Base-by-base conservation (phyloP, 306 rosid genomes). In the Dryas octopetala region DNA sequence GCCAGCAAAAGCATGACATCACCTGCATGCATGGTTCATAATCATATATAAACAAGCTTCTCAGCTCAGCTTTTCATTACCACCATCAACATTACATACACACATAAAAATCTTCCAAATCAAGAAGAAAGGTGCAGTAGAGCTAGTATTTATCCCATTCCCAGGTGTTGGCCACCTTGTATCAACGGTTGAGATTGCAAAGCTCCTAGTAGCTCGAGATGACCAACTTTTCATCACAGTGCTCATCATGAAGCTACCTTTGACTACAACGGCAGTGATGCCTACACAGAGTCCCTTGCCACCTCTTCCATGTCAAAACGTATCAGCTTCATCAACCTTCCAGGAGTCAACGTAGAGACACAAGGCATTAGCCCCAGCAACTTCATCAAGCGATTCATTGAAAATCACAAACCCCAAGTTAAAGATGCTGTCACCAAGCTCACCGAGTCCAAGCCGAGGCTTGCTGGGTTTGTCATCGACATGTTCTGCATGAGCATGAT, bases 401-500 rank as follows among this genome's bases (percentile, higher is more conserved):
- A 79, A 44, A 44, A 0, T 54, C 62, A 76, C 0, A 72, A 75
- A 45, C 43, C 41, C 4, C 12, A 38, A 0, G 79, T 79, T 9
- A 71, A 5, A 67, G 46, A 83, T 11, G 68, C 71, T 6, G 65
- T 79, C 9, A 8, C 62, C 44, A 38, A 75, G 16, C 66, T 78
- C 17, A 10, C n/a, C 12, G 23, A 40, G 26, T 43, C 58, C 13
- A 16, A 65, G 53, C 72, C 73, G 6, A 48, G 40, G 5, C 63
- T 74, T 16, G 57, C 67, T 45, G 52, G 73, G 12, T 55, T 66
- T 7, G 62, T 54, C 4, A 23, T 91, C 2, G 94, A 91, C 86
- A 87, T 87, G 94, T 79, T 87, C 54, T 91, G 83, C 54, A 77
- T 87, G 0, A 2, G 80, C 26, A 82, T 88, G 89, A 79, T 78